Evolutionary conservation across 2,329 filamentous ascomycete species (phyloP).

Genomic region (Zasmidium cellare): DNA sequence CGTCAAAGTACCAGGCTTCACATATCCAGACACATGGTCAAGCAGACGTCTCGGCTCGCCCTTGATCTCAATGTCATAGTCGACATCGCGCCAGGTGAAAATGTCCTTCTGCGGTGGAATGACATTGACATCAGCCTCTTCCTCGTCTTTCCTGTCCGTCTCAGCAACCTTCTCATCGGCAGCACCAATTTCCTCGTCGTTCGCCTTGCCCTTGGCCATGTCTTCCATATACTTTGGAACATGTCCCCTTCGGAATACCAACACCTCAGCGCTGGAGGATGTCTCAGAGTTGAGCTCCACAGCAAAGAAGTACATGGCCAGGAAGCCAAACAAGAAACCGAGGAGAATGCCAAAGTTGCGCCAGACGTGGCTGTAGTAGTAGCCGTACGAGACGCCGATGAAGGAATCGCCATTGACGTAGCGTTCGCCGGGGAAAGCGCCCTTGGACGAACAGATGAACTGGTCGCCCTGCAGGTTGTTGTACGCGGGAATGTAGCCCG

Average conservation of each 20-base stretch:
- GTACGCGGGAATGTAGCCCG: conserved; percentile 40
- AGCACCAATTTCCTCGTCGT: conserved; percentile 38
- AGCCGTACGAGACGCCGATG: conserved; percentile 36
- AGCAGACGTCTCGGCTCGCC: conserved; percentile 53
- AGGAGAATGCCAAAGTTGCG: conserved; percentile 69
- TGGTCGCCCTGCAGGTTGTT: conserved; percentile 30
- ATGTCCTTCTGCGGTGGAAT: conserved; percentile 44
- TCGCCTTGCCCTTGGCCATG: conserved; percentile 29
- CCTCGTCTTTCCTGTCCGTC: conserved; percentile 20
- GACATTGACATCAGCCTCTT: conserved; percentile 37
- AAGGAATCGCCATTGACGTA: conserved; percentile 43
- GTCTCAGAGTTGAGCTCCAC: conserved; percentile 66
- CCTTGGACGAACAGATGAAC: conserved; percentile 41
- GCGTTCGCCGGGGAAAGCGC: conserved; percentile 39
- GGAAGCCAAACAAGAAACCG: conserved; percentile 65
- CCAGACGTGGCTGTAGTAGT: conserved; percentile 43
- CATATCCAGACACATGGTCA: conserved; percentile 56
- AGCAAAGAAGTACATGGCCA: conserved; percentile 62
- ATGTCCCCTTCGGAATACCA: conserved; percentile 59
- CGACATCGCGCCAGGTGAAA: conserved; percentile 56
- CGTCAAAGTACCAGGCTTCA: conserved; percentile 50
- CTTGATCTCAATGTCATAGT: conserved; percentile 56
- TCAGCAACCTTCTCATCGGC: conserved; percentile 28
- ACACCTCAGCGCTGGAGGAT: conserved; percentile 64
- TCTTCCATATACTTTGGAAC: conserved; percentile 43